Base-by-base conservation (phyloP, 2,329 filamentous ascomycete genomes). In the Cytospora piceae region DNA sequence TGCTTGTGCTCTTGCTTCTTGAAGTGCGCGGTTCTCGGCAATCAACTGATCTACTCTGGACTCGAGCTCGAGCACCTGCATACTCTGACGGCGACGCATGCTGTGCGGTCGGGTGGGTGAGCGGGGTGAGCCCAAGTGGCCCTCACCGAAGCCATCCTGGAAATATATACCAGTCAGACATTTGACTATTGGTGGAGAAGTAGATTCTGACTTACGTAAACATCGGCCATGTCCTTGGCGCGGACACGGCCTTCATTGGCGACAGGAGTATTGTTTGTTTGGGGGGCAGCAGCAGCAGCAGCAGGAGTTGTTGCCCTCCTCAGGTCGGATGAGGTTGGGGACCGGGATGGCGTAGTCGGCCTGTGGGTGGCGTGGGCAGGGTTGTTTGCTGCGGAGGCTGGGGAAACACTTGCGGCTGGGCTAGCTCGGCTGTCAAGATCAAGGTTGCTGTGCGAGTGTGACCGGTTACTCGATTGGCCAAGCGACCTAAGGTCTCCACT, bases 11-110 rank as follows among this genome's bases (percentile, higher is more conserved):
- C 90, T 90, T 55, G 91, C 90, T 58, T 94, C 90, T 71, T 87
- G 84, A 32, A 99, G 87, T 68, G 87, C 81, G 64, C 90, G 88
- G 74, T 98, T 98, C 76, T 99, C 94, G 27, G 90, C 88, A 51
- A 90, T 82, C 70, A 99, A 83, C 77, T 94, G 90, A 72, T 97
- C 93, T 72, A 99, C 85, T 73, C 86, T 88, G 67, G 87, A 84
- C 81, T 98, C 93, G 74, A 99, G 88, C 73, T 99, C 94, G 68
- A 98, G 88, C 63, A 94, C 88, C 80, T 98, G 94, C 89, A 98
- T 94, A 84, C 94, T 98, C 79, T 97, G 95, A 75, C 94, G 92
- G 76, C 94, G 94, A 73, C 94, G 94, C 86, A 99, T 91, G 82
- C 93, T 97, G 75, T 94, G 93, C 73, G 95, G 94, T 78, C 94